Evolutionary conservation across 176 grass and related monocot genomes (phyloP).

Genomic region (Coix lacrymajobi): DNA sequence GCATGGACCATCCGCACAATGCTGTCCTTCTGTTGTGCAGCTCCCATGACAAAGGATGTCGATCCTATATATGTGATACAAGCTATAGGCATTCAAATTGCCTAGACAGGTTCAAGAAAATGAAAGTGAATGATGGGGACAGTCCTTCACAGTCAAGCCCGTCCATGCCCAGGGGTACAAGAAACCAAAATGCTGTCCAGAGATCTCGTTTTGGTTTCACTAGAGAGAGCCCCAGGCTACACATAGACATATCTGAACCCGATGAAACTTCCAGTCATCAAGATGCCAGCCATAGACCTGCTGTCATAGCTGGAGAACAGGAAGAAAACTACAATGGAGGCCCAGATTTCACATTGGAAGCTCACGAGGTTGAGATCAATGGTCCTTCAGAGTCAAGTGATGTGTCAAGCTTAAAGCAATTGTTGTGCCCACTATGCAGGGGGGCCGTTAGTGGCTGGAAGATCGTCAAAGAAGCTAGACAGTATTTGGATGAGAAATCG

Average conservation of each 20-base stretch:
- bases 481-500: conserved; percentile 62
- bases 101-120: conserved; percentile 70
- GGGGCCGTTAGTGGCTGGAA: conserved; percentile 58
- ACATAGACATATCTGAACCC: conserved; percentile 27
- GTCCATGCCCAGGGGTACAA: conserved; percentile 20
- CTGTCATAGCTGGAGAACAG: not conserved
- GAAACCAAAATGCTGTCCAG: conserved; percentile 24
- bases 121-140: conserved; percentile 28
- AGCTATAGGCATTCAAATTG: conserved; percentile 86
- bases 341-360: conserved; percentile 22
- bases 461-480: conserved; percentile 62
- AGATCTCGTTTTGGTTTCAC: conserved; percentile 15
- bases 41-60: conserved; percentile 66
- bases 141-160: conserved; percentile 33
- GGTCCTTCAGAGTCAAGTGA: conserved; percentile 32
- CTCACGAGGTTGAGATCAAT: conserved; percentile 30
- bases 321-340: conserved; percentile 33
- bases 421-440: conserved; percentile 72
- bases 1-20: conserved; percentile 91
- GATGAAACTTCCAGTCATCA: conserved; percentile 24
- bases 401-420: conserved; percentile 2
- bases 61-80: conserved; percentile 73
- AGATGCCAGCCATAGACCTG: conserved; percentile 18
- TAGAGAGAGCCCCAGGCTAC: conserved; percentile 3
- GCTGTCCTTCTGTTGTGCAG: conserved; percentile 66